Percentiles rank a stretch among this genome's conserved stretches.
These are phyloP conservation scores for Agaricus sinodeliciosus DNA, from an alignment of 768 basidiomycete genomes.

Conservation along the genomic window DNA sequence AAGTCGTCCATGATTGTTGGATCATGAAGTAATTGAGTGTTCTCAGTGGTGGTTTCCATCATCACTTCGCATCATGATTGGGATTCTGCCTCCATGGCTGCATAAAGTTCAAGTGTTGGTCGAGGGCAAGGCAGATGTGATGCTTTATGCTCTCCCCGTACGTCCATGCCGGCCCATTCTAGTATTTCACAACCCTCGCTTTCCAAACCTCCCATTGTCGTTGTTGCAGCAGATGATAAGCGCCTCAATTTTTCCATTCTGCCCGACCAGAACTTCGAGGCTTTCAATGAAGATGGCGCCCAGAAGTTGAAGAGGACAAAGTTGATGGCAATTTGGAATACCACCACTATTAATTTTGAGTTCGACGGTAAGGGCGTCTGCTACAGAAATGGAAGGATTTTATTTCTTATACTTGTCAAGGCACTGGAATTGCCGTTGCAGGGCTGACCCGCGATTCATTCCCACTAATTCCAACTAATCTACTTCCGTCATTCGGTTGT, in stretches of 20 bases:
- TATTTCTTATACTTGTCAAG: not conserved
- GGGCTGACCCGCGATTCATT: not conserved
- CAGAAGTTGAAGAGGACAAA: not conserved
- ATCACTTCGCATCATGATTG: not conserved
- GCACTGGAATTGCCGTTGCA: constrained; percentile 5
- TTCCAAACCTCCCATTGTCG: not conserved
- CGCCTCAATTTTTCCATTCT: not conserved
- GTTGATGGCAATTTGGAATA: not conserved
- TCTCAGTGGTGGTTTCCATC: not conserved
- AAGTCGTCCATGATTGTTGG: not conserved
- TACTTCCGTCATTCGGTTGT: not conserved
- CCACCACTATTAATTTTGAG: not conserved
- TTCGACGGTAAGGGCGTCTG: not conserved
- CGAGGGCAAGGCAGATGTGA: not conserved
- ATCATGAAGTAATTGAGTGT: not conserved
- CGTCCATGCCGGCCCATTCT: not conserved
- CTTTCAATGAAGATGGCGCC: not conserved
- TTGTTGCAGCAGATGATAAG: not conserved
- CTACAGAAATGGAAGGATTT: too few species aligned
- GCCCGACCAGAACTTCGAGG: not conserved
- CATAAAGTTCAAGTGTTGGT: not conserved
- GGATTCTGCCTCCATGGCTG: not conserved
- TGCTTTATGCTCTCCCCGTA: not conserved
- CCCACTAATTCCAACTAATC: not conserved
- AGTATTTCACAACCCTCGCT: not conserved